A percentile compares a stretch with the other conserved stretches of the same genome.
These are phyloP conservation scores for Leptographium lundbergii DNA, from an alignment of 2,329 filamentous ascomycete genomes.

Conservation along the genomic window DNA sequence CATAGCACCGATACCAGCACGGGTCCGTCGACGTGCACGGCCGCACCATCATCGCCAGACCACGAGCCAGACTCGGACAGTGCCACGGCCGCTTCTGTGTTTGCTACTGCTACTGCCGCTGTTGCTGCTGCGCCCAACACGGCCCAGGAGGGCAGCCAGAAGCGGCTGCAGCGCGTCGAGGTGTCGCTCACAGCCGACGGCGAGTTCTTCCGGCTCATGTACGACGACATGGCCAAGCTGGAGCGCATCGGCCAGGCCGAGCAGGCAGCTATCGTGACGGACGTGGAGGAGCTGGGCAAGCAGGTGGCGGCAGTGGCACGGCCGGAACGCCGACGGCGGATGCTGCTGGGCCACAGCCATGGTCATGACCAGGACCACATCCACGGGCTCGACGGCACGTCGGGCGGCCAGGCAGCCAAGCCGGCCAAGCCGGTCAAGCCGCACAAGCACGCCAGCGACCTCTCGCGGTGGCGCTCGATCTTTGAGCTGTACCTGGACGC, in stretches of 20 bases:
- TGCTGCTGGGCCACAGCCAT: slow-evolving; percentile 39
- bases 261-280: slow-evolving; percentile 45
- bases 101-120: no score
- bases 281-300: slow-evolving; percentile 52
- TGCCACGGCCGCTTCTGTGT: no score
- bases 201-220: slow-evolving; percentile 68
- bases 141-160: neutral
- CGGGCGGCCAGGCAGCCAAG: slow-evolving; percentile 12
- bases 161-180: slow-evolving; percentile 38
- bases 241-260: slow-evolving; percentile 57
- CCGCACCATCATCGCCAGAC: neutral
- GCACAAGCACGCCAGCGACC: slow-evolving; percentile 33
- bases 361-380: slow-evolving; percentile 43
- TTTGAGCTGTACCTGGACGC: slow-evolving; percentile 74
- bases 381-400: slow-evolving; percentile 26
- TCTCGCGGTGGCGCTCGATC: slow-evolving; percentile 66
- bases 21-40: neutral
- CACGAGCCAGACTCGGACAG: neutral
- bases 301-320: slow-evolving; percentile 52
- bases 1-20: neutral
- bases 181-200: slow-evolving; percentile 65
- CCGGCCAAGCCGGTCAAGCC: slow-evolving; percentile 30
- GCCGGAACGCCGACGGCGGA: slow-evolving; percentile 26
- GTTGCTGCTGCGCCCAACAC: neutral
- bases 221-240: slow-evolving; percentile 56